Conservation (phyloP, 2,329 filamentous ascomycete species). For the Beauveria pseudobassiana region DNA sequence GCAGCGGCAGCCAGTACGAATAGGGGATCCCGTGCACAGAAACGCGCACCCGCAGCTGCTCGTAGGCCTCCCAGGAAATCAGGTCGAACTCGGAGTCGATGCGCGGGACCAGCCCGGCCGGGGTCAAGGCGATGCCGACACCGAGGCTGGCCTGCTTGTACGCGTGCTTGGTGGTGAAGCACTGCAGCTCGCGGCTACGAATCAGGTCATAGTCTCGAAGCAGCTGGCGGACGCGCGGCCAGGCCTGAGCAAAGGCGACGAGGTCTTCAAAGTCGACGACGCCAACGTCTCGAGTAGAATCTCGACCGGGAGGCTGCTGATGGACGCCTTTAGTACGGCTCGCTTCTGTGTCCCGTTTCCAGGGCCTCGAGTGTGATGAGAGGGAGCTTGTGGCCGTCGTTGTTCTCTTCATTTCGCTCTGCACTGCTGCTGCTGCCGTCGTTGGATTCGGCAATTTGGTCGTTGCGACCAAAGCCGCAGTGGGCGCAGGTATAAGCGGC, state of each 20-base stretch:
- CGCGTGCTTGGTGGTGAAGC: constrained; percentile 36
- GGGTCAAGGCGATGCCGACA: constrained; percentile 28
- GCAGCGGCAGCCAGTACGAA: constrained; percentile 37
- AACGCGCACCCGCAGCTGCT: constrained; percentile 24
- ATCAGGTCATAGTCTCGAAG: constrained; percentile 29
- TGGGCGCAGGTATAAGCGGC: background rate
- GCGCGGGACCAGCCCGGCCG: constrained; percentile 17
- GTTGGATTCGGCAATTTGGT: background rate
- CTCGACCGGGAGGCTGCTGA: constrained; percentile 32
- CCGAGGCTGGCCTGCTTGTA: constrained; percentile 33
- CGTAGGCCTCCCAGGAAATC: constrained; percentile 34
- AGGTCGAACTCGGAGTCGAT: constrained; percentile 43
- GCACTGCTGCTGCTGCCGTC: background rate
- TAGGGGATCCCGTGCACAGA: constrained; percentile 37
- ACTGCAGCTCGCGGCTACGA: constrained; percentile 37
- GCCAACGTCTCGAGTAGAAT: constrained; percentile 28
- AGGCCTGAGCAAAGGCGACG: constrained; percentile 28
- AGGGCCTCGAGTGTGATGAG: no score
- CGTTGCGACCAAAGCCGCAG: background rate
- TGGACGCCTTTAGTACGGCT: constrained; percentile 2
- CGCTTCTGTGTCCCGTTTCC: background rate
- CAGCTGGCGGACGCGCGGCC: constrained; percentile 26
- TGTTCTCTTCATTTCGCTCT: background rate
- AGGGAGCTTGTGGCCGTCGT: background rate
- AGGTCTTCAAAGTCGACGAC: constrained; percentile 30